These are phyloP conservation scores for Botrytis elliptica DNA, from an alignment of 2,329 filamentous ascomycete genomes.

Conservation along the genomic window DNA sequence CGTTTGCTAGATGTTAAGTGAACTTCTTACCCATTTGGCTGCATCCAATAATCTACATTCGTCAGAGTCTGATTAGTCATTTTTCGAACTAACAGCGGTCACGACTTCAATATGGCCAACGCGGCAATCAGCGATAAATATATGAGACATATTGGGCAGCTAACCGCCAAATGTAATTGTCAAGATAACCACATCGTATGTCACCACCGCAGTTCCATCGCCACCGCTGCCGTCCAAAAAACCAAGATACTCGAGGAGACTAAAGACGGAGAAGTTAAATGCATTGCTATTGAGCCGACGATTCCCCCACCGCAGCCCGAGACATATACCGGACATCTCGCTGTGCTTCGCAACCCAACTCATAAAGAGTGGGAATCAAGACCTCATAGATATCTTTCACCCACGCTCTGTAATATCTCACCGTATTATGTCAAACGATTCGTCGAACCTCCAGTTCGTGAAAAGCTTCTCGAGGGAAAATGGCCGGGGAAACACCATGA, in stretches of 20 bases:
- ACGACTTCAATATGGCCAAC: not conserved
- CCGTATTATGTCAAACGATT: not conserved
- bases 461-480: fast-evolving
- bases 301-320: not conserved
- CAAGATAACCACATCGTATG: not conserved
- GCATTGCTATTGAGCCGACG: not conserved
- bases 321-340: not conserved
- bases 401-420: not conserved
- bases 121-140: not conserved
- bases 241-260: no score
- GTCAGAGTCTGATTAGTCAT: not conserved
- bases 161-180: not conserved
- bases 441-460: not conserved
- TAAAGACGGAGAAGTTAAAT: fast-evolving
- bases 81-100: not conserved
- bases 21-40: not conserved
- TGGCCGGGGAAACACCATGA: no score
- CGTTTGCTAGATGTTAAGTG: not conserved
- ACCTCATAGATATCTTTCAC: not conserved
- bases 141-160: not conserved
- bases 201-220: not conserved
- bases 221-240: not conserved
- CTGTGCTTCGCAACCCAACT: not conserved
- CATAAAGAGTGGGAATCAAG: not conserved
- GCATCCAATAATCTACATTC: not conserved